phyloP scores from a whole-genome alignment of 2,329 filamentous ascomycete genomes.

The Colletotrichum tropicale region DNA sequence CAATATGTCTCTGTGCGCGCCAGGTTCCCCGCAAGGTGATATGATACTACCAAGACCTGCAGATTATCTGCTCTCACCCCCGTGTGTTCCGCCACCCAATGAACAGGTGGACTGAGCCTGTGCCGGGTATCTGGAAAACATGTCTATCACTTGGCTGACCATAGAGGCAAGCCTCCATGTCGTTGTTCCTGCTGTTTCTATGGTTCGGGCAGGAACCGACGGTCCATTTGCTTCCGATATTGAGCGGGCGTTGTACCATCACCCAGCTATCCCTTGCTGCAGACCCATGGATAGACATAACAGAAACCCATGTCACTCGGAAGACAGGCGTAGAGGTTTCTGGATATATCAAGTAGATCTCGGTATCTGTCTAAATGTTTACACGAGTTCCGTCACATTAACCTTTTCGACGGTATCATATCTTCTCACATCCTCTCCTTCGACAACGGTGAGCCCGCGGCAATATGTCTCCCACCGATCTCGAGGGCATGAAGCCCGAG shows the following conservation, averaged over 20 bases:
- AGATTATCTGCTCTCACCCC: fast-evolving
- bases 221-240: neutral
- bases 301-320: neutral
- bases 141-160: neutral
- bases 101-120: neutral
- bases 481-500: neutral
- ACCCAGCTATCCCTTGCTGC: neutral
- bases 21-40: neutral
- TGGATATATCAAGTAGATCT: neutral
- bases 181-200: fast-evolving
- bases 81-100: neutral
- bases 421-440: neutral
- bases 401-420: neutral
- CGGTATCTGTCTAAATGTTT: fast-evolving
- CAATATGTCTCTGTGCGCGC: neutral
- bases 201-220: fast-evolving
- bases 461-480: neutral
- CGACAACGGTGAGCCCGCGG: neutral
- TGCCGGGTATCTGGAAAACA: neutral
- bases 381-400: neutral
- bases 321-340: neutral
- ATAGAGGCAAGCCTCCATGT: neutral
- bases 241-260: neutral
- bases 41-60: neutral
- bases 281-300: fast-evolving